phyloP scores from a whole-genome alignment of 1,139 yeast species.

The Pichia sp. region DNA sequence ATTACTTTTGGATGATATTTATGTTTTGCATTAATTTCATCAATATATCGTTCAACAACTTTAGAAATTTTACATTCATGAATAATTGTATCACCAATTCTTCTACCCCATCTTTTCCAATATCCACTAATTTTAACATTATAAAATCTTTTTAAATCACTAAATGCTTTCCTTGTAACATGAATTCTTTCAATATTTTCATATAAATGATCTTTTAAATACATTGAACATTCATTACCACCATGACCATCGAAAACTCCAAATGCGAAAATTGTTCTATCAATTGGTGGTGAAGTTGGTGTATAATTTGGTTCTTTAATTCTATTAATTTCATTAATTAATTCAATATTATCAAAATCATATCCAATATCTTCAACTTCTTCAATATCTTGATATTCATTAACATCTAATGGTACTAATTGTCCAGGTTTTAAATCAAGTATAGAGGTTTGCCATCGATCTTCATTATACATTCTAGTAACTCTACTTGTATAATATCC shows the following conservation, averaged over 20 bases:
- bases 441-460: conserved; percentile 42
- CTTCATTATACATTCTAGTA: conserved; percentile 76
- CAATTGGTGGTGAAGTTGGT: conserved; percentile 5
- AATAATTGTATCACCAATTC: conserved; percentile 22
- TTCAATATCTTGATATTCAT: neutral
- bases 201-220: conserved; percentile 49
- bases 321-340: conserved; percentile 1
- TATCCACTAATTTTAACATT: conserved; percentile 69
- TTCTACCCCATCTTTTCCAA: conserved; percentile 71
- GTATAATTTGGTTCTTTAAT: conserved; percentile 6
- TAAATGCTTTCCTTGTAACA: conserved; percentile 29
- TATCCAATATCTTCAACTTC: neutral
- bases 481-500: conserved; percentile 80
- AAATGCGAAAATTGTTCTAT: conserved; percentile 48
- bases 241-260: conserved; percentile 94
- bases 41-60: conserved; percentile 2
- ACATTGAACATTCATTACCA: conserved; percentile 67
- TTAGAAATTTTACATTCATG: conserved; percentile 9
- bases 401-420: neutral
- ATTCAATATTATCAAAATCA: conserved; percentile 4
- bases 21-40: conserved; percentile 3
- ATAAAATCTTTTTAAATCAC: conserved; percentile 43
- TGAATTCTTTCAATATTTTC: conserved; percentile 46
- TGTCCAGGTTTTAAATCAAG: conserved; percentile 7
- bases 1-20: neutral